Evolutionary conservation across 768 basidiomycete species (phyloP).

Genomic region (Boletales sp.): DNA sequence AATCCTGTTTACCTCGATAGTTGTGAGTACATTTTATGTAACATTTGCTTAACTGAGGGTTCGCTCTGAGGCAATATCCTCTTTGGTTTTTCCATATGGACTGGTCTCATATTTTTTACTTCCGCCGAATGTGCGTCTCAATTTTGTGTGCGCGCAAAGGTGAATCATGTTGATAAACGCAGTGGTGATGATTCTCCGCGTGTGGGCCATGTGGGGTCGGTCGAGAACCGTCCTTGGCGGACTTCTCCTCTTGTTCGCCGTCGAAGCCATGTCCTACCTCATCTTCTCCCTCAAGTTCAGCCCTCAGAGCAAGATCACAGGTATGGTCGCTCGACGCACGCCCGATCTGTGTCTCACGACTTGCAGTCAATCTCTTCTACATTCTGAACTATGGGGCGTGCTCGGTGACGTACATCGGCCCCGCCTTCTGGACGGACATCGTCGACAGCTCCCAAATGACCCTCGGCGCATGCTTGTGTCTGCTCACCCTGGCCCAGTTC

Average conservation of each 20-base stretch:
- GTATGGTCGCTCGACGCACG: not conserved
- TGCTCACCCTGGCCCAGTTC: not conserved
- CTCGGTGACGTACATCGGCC: no score
- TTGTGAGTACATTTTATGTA: not conserved
- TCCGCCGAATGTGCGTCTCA: not conserved
- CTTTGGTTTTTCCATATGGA: not conserved
- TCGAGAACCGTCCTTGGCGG: not conserved
- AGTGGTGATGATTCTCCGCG: constrained; percentile 2
- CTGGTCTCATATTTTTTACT: not conserved
- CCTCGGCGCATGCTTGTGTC: not conserved
- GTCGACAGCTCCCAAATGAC: not conserved
- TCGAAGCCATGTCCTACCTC: not conserved
- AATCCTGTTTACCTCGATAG: not conserved
- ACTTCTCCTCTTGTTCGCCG: not conserved
- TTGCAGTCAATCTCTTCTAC: no score
- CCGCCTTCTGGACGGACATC: no score
- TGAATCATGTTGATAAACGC: not conserved
- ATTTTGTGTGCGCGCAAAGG: not conserved
- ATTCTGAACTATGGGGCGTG: no score
- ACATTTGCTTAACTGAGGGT: not conserved
- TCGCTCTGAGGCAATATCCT: not conserved
- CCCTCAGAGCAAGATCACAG: not conserved
- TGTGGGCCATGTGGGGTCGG: constrained; percentile 1
- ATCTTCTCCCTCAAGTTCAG: not conserved
- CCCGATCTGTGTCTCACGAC: no score